Evolutionary conservation across 2,329 filamentous ascomycete genomes (phyloP).

Genomic region (Tolypocladium amazonense): DNA sequence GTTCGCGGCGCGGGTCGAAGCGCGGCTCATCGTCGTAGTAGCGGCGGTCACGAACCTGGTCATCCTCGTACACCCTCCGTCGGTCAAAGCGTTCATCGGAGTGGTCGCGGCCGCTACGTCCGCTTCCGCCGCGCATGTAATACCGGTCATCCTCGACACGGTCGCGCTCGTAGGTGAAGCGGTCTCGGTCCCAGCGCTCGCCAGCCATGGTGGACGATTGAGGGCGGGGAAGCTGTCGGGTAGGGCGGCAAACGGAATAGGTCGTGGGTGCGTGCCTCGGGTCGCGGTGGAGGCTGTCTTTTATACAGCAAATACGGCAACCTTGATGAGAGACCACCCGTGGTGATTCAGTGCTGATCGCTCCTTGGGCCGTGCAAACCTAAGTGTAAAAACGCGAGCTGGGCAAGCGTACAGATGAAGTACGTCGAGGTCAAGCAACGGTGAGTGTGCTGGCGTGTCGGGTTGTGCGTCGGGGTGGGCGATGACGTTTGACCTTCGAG

Average conservation of each 20-base stretch:
- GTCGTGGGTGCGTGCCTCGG: not conserved
- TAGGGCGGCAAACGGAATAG: not conserved
- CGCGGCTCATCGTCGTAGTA: constrained; percentile 45
- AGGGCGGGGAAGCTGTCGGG: not conserved
- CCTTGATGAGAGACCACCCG: not conserved
- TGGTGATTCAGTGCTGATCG: not conserved
- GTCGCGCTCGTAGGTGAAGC: constrained; percentile 28
- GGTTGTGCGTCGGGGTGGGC: not conserved
- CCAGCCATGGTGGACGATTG: constrained; percentile 12
- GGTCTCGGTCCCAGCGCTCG: constrained; percentile 45
- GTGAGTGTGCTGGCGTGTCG: not conserved
- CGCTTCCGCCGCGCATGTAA: constrained; percentile 23
- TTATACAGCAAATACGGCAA: not conserved
- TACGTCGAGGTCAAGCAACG: not conserved
- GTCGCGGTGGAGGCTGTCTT: not conserved
- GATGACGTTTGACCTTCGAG: constrained; percentile 6
- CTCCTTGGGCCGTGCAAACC: not conserved
- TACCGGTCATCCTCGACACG: constrained; percentile 41
- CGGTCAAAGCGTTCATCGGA: constrained; percentile 41
- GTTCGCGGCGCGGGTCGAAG: constrained; percentile 20
- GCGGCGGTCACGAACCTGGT: constrained; percentile 36
- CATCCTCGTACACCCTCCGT: constrained; percentile 36
- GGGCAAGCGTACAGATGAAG: not conserved
- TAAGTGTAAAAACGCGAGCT: not conserved
- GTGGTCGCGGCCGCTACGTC: constrained; percentile 29